phyloP scores from a whole-genome alignment of 139 green algal species.

The Micractinium conductrix region DNA sequence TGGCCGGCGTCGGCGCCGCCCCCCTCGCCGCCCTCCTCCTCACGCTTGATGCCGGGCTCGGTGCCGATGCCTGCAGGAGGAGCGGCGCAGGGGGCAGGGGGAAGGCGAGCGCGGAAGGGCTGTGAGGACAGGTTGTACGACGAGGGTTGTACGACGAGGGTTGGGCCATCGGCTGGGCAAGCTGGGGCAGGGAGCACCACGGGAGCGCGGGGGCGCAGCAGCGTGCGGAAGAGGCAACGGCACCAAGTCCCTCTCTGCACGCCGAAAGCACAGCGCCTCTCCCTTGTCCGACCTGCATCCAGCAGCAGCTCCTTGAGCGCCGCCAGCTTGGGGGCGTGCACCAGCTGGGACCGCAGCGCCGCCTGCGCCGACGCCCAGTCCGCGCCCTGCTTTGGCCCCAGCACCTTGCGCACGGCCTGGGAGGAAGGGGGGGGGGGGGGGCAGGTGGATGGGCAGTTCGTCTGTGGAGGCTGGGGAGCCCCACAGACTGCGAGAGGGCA shows the following conservation, averaged over 20 bases:
- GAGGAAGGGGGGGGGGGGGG: background rate
- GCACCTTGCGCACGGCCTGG: constrained; percentile 20
- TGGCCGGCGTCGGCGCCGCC: constrained; percentile 56
- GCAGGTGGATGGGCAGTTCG: background rate
- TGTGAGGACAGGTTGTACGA: background rate
- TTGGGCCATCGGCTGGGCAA: background rate
- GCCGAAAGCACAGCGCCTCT: background rate
- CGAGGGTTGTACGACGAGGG: background rate
- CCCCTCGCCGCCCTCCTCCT: background rate
- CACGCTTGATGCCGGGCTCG: constrained; percentile 15
- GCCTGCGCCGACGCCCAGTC: constrained; percentile 40
- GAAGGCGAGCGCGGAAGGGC: too few species aligned
- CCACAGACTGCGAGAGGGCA: too few species aligned
- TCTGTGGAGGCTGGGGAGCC: background rate
- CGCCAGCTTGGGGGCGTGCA: constrained; percentile 92
- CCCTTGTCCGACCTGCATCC: constrained; percentile 57
- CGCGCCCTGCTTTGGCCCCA: background rate
- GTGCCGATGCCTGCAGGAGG: constrained; percentile 59
- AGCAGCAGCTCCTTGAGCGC: constrained; percentile 90
- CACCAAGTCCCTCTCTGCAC: background rate
- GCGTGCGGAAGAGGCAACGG: too few species aligned
- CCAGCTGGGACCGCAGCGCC: constrained; percentile 48
- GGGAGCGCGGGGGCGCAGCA: background rate
- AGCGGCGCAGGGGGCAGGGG: too few species aligned
- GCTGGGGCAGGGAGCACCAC: background rate